Percentiles rank a stretch among this genome's conserved stretches.
Evolutionary conservation across 2,329 filamentous ascomycete species (phyloP).

Genomic region (Ceratocystis harringtonii): DNA sequence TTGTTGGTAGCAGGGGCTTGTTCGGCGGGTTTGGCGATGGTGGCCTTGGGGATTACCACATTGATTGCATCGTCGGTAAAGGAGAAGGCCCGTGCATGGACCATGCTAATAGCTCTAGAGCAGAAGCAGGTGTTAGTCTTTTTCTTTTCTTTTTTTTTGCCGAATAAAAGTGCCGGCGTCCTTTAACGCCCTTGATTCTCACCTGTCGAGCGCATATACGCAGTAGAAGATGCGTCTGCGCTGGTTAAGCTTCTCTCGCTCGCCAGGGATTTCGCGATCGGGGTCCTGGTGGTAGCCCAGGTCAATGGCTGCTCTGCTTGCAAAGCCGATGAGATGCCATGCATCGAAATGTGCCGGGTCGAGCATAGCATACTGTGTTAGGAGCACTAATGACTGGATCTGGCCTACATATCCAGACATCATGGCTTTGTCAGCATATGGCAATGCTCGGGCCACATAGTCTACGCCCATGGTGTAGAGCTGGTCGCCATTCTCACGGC

Average conservation of each 20-base stretch:
- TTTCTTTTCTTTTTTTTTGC: neutral
- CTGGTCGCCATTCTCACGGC: conserved; percentile 50
- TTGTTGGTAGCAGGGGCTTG: conserved; percentile 21
- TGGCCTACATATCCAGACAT: conserved; percentile 72
- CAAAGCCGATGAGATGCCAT: conserved; percentile 87
- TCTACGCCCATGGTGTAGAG: conserved; percentile 43
- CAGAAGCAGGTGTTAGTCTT: conserved; percentile 19
- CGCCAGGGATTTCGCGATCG: conserved; percentile 50
- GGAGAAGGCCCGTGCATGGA: conserved; percentile 74
- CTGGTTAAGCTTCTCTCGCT: conserved; percentile 57
- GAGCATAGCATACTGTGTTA: conserved; percentile 79
- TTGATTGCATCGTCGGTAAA: conserved; percentile 82
- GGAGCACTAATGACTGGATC: conserved; percentile 71
- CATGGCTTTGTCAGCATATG: conserved; percentile 67
- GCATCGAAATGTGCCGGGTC: conserved; percentile 85
- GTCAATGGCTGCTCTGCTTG: conserved; percentile 74
- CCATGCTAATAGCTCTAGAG: conserved; percentile 67
- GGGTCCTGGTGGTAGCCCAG: conserved; percentile 88
- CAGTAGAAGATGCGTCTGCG: conserved; percentile 79
- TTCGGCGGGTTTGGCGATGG: conserved; percentile 23
- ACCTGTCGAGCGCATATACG: conserved; percentile 81
- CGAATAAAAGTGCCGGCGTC: too few species aligned
- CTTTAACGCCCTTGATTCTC: conserved; percentile 19
- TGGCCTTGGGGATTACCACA: conserved; percentile 53
- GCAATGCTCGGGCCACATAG: conserved; percentile 50